Base-by-base conservation (phyloP, 1,284 basidiomycete species). In the Kwoniella shivajii region DNA sequence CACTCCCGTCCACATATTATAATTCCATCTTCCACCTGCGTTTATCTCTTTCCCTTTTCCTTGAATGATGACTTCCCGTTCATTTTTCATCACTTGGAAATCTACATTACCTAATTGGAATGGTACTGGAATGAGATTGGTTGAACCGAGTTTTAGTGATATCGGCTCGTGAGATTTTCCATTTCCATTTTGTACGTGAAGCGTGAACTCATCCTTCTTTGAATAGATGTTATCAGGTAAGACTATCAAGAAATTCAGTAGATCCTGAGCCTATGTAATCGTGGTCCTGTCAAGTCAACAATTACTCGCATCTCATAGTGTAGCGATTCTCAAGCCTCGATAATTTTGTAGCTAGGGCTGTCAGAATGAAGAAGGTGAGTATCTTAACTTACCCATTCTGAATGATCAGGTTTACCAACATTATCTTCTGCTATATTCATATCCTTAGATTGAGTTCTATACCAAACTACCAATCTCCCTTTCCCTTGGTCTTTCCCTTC, bases 1-100 rank as follows among this genome's bases (percentile, higher is more conserved):
- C n/a, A 53, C 69, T 67, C 72, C 75, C 13, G 61, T 71, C 77
- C 77, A 78, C 59, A 76, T 68, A 60, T 78, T 78, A 60, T 73
- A 78, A 58, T 78, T 78, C 59, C 73, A 77, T 33, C 30, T 39
- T 3, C 50, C 44, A 18, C 56, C 58, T 16, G 44, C 56, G 22
- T 39, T 45, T 37, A 77, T 73, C 5, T 57, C 49, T 39, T 36
- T 64, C 4, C 71, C 75, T 27, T 60, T 44, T 1, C 65, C 74
- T n/a, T 51, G 26, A 4, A 74, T 49, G 7, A 74, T 39, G n/a
- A 61, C 42, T 3, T 54, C 52, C 6, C 26, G 33, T 4, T 42
- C 26, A 29, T 44, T 45, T 11, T 54, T 50, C 42, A 29, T 41
- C 11, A 78, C 22, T 48, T 63, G 48, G 43, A 78, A 69, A 1